Conservation (phyloP, 1,139 yeast species). For the Diutina rugosa region DNA sequence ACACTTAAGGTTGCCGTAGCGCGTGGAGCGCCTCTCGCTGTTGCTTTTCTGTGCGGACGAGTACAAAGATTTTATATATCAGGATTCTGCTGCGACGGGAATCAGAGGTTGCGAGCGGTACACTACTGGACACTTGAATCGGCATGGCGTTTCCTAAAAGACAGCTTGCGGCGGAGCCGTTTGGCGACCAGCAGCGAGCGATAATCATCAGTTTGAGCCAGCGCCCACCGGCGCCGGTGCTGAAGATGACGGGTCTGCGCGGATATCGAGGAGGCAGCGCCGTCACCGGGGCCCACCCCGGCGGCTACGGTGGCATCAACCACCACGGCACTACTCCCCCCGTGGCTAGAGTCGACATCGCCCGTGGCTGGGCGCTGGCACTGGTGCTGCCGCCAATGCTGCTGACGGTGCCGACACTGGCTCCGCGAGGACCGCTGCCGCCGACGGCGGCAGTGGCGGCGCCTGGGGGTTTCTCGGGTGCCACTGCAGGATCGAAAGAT, state of each 20-base stretch:
- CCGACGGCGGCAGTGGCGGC: slow-evolving; percentile 3
- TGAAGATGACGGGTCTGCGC: slow-evolving; percentile 6
- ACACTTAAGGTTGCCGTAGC: background rate
- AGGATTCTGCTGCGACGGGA: background rate
- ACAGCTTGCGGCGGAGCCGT: slow-evolving; percentile 16
- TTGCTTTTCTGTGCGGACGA: background rate
- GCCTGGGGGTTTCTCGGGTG: background rate
- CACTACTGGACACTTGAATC: background rate
- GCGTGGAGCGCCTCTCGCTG: background rate
- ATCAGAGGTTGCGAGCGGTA: background rate
- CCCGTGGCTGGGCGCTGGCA: background rate
- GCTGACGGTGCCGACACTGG: background rate
- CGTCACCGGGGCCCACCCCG: background rate
- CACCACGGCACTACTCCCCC: background rate
- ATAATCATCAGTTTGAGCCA: slow-evolving; percentile 20
- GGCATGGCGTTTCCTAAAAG: slow-evolving; percentile 12
- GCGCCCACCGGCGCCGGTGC: slow-evolving; percentile 18
- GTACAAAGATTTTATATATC: background rate
- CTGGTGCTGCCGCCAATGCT: background rate
- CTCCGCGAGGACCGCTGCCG: background rate
- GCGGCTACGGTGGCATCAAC: background rate
- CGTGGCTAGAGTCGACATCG: background rate
- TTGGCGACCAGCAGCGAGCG: slow-evolving; percentile 19
- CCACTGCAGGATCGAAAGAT: background rate
- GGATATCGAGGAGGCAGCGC: background rate